phyloP scores from a whole-genome alignment of 179 eudicot species.

The Amaranthus tricolor region DNA sequence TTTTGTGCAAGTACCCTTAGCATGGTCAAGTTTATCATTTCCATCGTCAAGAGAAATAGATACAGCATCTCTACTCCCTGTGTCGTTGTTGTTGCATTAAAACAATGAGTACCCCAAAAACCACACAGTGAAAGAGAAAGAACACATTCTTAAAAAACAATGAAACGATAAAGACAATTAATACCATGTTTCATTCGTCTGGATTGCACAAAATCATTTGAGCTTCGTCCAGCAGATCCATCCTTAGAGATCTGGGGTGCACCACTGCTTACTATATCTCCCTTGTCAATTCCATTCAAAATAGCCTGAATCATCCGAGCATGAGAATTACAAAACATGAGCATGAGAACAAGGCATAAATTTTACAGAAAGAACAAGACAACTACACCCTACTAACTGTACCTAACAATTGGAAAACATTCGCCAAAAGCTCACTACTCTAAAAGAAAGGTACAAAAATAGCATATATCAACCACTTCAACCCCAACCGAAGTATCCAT shows the following conservation, averaged over 20 bases:
- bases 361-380: background rate
- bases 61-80: slow-evolving; percentile 77
- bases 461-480: background rate
- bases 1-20: slow-evolving; percentile 34
- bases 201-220: slow-evolving; percentile 52
- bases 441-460: background rate
- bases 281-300: slow-evolving; percentile 85
- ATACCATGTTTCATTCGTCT: slow-evolving; percentile 71
- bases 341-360: background rate
- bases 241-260: slow-evolving; percentile 83
- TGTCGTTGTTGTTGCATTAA: slow-evolving; percentile 17
- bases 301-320: slow-evolving; percentile 45
- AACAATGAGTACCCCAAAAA: slow-evolving; percentile 1
- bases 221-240: slow-evolving; percentile 63
- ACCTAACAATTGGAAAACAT: background rate
- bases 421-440: background rate
- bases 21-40: slow-evolving; percentile 42
- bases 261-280: slow-evolving; percentile 82
- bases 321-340: slow-evolving; percentile 23
- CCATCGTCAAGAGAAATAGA: slow-evolving; percentile 45
- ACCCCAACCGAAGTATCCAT: background rate
- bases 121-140: background rate
- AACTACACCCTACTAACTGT: background rate
- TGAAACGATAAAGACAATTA: background rate
- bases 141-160: background rate